Conservation (phyloP, 768 basidiomycete genomes). For the Lactarius akahatsu region DNA sequence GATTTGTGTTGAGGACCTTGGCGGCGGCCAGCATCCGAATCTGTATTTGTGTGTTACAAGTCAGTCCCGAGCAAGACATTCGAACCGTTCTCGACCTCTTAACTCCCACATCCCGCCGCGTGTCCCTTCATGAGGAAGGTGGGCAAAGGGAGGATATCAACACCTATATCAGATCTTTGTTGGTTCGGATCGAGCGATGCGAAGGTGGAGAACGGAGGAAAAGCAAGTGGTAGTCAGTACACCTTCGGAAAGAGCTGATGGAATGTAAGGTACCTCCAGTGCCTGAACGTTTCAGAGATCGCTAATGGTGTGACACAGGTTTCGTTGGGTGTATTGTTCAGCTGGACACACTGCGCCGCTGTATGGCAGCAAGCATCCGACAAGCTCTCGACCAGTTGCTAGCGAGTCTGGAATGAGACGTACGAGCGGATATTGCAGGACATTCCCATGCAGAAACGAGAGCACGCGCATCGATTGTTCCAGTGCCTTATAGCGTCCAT, state of each 20-base stretch:
- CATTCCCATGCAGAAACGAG: neutral
- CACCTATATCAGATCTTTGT: constrained; percentile 4
- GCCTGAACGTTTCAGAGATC: neutral
- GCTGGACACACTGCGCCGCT: neutral
- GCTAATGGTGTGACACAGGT: neutral
- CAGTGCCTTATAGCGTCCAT: neutral
- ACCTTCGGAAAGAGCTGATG: constrained; percentile 4
- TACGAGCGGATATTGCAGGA: neutral
- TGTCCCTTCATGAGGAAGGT: constrained; percentile 8
- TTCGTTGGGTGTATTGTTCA: constrained; percentile 8
- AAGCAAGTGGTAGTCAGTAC: neutral
- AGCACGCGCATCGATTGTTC: constrained; percentile 1
- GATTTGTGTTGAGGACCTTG: neutral
- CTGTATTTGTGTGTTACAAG: constrained; percentile 8
- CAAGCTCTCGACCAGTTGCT: neutral
- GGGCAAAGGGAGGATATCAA: constrained; percentile 9
- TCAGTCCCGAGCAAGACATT: constrained; percentile 14
- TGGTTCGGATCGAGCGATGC: neutral
- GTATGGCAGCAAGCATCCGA: neutral
- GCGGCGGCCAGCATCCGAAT: neutral
- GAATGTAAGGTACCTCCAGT: neutral
- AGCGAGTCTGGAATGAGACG: neutral
- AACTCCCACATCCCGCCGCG: neutral
- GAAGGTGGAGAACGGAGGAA: constrained; percentile 10
- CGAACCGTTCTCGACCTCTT: neutral